Conservation (phyloP, 75 land plant genomes). For the Pinus albicaulis region DNA sequence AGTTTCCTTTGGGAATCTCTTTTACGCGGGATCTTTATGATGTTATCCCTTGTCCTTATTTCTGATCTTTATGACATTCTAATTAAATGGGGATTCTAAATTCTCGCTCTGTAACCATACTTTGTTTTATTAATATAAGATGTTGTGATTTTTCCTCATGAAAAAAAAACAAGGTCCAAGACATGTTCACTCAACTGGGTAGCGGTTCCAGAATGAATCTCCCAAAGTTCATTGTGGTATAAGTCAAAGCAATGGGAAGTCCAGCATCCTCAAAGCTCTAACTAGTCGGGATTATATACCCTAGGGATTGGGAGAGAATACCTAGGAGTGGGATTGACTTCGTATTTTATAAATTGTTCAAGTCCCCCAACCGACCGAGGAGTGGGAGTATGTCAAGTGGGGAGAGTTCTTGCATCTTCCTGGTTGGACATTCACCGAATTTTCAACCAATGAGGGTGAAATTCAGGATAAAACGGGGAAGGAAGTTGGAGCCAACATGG, state of each 20-base stretch:
- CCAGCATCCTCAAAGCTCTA: constrained; percentile 86
- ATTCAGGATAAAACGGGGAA: constrained; percentile 88
- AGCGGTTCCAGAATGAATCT: constrained; percentile 65
- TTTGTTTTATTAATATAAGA: too few relatives aligned
- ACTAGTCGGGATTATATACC: constrained; percentile 83
- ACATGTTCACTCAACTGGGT: constrained; percentile 84
- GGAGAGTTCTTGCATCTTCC: constrained; percentile 86
- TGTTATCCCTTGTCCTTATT: too few relatives aligned
- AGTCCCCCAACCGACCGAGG: constrained; percentile 26
- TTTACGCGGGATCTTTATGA: too few relatives aligned
- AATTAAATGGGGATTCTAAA: too few relatives aligned
- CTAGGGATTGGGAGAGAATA: too few relatives aligned
- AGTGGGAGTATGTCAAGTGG: constrained; percentile 44
- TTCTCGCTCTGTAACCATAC: too few relatives aligned
- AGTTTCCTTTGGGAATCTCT: too few relatives aligned
- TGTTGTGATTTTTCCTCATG: too few relatives aligned
- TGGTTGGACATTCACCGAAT: constrained; percentile 63
- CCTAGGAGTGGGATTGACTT: too few relatives aligned
- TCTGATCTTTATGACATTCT: too few relatives aligned
- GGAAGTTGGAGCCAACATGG: constrained; percentile 82
- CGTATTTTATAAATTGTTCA: constrained; percentile 76
- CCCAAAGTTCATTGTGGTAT: constrained; percentile 91
- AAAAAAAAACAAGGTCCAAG: constrained; percentile 85
- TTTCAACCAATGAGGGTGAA: constrained; percentile 63
- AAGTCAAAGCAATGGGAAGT: constrained; percentile 93